phyloP scores from a whole-genome alignment of 306 rosid species.

The Hippophae rhamnoides region DNA sequence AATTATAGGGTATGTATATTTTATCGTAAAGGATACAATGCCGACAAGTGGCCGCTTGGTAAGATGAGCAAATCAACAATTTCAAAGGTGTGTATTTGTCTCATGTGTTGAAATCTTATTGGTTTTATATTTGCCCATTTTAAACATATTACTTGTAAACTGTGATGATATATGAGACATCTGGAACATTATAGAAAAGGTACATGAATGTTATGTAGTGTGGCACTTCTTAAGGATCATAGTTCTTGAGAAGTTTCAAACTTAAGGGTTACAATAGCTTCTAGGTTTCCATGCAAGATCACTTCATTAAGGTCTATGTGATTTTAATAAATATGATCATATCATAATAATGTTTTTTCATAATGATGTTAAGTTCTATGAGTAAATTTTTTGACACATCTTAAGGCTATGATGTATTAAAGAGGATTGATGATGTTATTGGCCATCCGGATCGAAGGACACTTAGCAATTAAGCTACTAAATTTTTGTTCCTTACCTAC shows the following conservation, averaged over 20 bases:
- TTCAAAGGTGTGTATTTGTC: conserved; percentile 47
- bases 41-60: conserved; percentile 88
- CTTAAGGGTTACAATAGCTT: too few species aligned
- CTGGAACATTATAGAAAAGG: too few species aligned
- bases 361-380: conserved; percentile 17
- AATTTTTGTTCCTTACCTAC: background rate
- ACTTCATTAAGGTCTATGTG: too few species aligned
- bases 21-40: conserved; percentile 65
- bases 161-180: too few species aligned
- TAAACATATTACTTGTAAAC: too few species aligned
- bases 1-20: background rate
- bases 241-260: too few species aligned
- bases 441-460: conserved; percentile 36
- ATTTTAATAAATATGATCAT: too few species aligned
- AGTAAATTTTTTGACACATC: conserved; percentile 14
- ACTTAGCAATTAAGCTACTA: conserved; percentile 80
- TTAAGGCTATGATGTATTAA: conserved; percentile 74
- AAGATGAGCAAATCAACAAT: conserved; percentile 90
- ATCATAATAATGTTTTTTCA: background rate
- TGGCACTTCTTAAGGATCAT: too few species aligned
- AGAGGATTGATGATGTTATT: conserved; percentile 73
- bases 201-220: too few species aligned
- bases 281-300: too few species aligned
- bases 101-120: conserved; percentile 7
- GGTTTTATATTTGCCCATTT: background rate